Percentiles rank a stretch among this genome's conserved stretches.
Conservation (phyloP, 78 protist genomes). For the Dictyostelium discoideum region DNA sequence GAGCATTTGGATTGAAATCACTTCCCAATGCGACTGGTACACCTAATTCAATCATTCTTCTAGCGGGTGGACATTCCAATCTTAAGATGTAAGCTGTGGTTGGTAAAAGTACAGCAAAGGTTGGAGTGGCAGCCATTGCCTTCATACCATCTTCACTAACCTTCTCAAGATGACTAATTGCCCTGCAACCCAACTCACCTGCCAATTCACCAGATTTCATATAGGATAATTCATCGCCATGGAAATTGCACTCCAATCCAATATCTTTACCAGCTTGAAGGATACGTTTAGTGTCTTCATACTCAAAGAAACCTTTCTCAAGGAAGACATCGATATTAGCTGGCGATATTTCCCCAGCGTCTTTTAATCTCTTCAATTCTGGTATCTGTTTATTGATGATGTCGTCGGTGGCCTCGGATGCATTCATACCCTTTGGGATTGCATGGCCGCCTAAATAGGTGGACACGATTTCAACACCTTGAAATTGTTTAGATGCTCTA, state of each 20-base stretch:
- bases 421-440: slow-evolving; percentile 84
- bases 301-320: slow-evolving; percentile 88
- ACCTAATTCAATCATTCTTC: slow-evolving; percentile 78
- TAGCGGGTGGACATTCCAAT: slow-evolving; percentile 88
- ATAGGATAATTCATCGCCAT: slow-evolving; percentile 90
- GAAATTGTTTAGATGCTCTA: slow-evolving; percentile 5
- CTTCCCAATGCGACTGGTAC: slow-evolving; percentile 92
- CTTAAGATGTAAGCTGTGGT: slow-evolving; percentile 90
- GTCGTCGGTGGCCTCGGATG: slow-evolving; percentile 68
- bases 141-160: slow-evolving; percentile 88
- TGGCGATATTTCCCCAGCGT: slow-evolving; percentile 64
- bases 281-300: slow-evolving; percentile 72
- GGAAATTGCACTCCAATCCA: slow-evolving; percentile 91
- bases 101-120: slow-evolving; percentile 90
- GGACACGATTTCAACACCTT: slow-evolving; percentile 76
- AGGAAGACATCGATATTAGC: slow-evolving; percentile 88
- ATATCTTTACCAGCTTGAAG: slow-evolving; percentile 81
- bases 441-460: slow-evolving; percentile 95
- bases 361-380: slow-evolving; percentile 47
- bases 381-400: slow-evolving; percentile 88
- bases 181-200: slow-evolving; percentile 85
- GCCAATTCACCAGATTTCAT: slow-evolving; percentile 86
- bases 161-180: slow-evolving; percentile 90
- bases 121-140: slow-evolving; percentile 83
- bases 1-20: slow-evolving; percentile 95